Evolutionary conservation across 345 rosid species (phyloP).

Genomic region (Limnanthes douglasii): DNA sequence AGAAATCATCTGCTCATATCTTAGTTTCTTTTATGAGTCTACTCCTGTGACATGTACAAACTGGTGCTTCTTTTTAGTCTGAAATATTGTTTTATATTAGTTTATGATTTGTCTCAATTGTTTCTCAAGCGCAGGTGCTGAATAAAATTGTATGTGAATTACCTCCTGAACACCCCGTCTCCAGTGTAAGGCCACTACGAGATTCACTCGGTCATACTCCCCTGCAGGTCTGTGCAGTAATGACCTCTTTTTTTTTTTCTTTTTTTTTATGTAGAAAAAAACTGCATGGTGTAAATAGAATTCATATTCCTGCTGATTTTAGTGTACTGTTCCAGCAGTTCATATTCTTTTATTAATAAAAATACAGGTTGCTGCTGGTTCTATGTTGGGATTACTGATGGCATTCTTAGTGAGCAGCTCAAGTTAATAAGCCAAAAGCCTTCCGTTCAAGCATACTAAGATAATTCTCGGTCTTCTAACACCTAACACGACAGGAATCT

Average conservation of each 20-base stretch:
- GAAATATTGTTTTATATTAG: too few relatives aligned
- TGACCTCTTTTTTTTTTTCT: background rate
- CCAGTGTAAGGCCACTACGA: constrained; percentile 38
- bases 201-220: constrained; percentile 60
- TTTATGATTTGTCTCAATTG: background rate
- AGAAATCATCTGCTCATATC: background rate
- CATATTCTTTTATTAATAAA: background rate
- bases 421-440: too few relatives aligned
- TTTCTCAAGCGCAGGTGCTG: constrained; percentile 25
- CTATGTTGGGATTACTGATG: constrained; percentile 27
- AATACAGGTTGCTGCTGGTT: constrained; percentile 44
- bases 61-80: too few relatives aligned
- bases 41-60: background rate
- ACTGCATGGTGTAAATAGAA: background rate
- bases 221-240: constrained; percentile 28
- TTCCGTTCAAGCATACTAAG: too few relatives aligned
- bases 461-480: too few relatives aligned
- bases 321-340: background rate
- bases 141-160: constrained; percentile 60
- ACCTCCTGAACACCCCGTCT: constrained; percentile 51
- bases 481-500: too few relatives aligned
- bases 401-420: constrained; percentile 31
- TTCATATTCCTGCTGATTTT: background rate
- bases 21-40: too few relatives aligned
- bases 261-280: background rate